These are phyloP conservation scores for Fraxinus xanthoxyloides DNA, from an alignment of 305 asterid genomes.

Conservation along the genomic window DNA sequence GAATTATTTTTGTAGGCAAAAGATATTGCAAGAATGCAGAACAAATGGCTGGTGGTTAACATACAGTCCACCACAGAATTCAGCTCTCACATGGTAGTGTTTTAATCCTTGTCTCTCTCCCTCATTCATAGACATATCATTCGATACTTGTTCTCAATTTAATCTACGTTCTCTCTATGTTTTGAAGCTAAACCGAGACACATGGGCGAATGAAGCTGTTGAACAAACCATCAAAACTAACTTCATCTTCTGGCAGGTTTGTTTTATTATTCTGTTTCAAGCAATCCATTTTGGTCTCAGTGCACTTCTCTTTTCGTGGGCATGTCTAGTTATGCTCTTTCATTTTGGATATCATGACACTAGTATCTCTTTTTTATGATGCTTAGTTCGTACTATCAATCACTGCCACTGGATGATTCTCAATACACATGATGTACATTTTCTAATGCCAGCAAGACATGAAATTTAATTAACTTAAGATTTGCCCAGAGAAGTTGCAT, in stretches of 20 bases:
- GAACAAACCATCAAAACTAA: slow-evolving; percentile 88
- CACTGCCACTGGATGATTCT: slow-evolving; percentile 1
- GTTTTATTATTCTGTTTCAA: slow-evolving; percentile 22
- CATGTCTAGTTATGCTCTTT: not conserved
- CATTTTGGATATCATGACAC: not conserved
- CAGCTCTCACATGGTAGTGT: slow-evolving; percentile 87
- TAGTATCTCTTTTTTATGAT: not conserved
- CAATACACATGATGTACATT: not conserved
- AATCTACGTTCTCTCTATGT: slow-evolving; percentile 12
- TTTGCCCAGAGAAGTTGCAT: not conserved
- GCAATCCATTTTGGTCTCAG: slow-evolving; percentile 4
- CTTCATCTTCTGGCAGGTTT: slow-evolving; percentile 98
- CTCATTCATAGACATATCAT: not conserved
- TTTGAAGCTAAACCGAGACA: slow-evolving; percentile 94
- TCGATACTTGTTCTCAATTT: not conserved
- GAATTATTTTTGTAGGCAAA: slow-evolving; percentile 58
- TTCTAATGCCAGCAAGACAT: slow-evolving; percentile 4
- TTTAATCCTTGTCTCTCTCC: slow-evolving; percentile 9
- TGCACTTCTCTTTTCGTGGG: not conserved
- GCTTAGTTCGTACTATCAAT: not conserved
- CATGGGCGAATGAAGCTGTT: slow-evolving; percentile 99
- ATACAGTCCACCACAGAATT: slow-evolving; percentile 92
- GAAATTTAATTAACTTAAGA: not conserved
- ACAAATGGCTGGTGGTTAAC: slow-evolving; percentile 92
- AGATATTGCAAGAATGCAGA: slow-evolving; percentile 68